These are phyloP conservation scores for Galerina sulciceps DNA, from an alignment of 768 basidiomycete genomes.

Conservation along the genomic window DNA sequence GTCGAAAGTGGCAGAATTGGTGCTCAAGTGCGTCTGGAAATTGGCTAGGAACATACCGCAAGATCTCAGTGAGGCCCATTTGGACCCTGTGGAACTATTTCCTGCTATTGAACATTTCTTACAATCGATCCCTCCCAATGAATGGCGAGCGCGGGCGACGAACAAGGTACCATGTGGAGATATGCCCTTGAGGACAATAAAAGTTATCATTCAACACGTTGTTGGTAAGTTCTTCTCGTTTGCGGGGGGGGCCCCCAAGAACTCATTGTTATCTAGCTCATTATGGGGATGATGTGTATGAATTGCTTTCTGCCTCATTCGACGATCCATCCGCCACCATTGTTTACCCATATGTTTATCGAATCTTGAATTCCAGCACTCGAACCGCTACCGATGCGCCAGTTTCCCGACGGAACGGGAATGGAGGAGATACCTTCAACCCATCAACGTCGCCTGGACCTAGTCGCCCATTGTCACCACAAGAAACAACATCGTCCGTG, in stretches of 20 bases:
- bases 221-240: conserved; percentile 68
- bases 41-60: conserved; percentile 93
- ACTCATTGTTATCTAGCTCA: conserved; percentile 53
- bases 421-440: conserved; percentile 39
- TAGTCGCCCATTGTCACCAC: conserved; percentile 75
- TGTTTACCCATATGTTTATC: conserved; percentile 93
- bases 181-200: conserved; percentile 97
- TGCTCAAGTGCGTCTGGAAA: conserved; percentile 98
- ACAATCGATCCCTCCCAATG: conserved; percentile 91
- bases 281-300: conserved; percentile 89
- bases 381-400: conserved; percentile 34
- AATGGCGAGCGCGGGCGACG: conserved; percentile 91
- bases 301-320: conserved; percentile 86
- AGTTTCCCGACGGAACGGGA: conserved; percentile 36
- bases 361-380: conserved; percentile 77
- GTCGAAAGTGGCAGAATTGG: conserved; percentile 89
- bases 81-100: conserved; percentile 89
- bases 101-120: conserved; percentile 94
- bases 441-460: conserved; percentile 61
- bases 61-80: conserved; percentile 76
- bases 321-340: conserved; percentile 98
- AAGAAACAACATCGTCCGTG: conserved; percentile 56
- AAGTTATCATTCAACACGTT: conserved; percentile 97
- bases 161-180: conserved; percentile 95
- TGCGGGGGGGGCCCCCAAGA: background rate